These are phyloP conservation scores for Teratosphaeria destructans DNA, from an alignment of 2,329 filamentous ascomycete genomes.

Conservation along the genomic window DNA sequence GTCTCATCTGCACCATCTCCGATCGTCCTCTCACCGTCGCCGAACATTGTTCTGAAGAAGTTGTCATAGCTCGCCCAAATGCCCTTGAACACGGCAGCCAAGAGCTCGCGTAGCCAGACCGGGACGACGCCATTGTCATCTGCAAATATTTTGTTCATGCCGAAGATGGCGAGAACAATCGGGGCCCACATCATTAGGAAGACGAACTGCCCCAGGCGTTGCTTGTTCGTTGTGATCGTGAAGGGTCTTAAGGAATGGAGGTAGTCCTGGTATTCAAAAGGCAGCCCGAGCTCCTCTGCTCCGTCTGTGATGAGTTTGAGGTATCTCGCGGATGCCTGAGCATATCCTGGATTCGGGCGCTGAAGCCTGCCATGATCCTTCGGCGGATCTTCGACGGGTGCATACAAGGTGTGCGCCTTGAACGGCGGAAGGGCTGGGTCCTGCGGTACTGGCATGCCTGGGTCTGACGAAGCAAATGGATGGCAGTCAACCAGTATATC, in stretches of 20 bases:
- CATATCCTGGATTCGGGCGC: conserved; percentile 59
- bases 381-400: conserved; percentile 38
- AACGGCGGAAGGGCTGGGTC: conserved; percentile 56
- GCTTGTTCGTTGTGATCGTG: conserved; percentile 53
- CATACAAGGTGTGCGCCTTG: conserved; percentile 75
- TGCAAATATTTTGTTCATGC: conserved; percentile 40
- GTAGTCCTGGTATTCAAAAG: conserved; percentile 65
- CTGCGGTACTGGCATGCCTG: conserved; percentile 50
- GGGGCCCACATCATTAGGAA: conserved; percentile 54
- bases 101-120: conserved; percentile 49
- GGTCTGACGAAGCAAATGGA: conserved; percentile 47
- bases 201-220: conserved; percentile 54
- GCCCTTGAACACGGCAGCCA: conserved; percentile 43
- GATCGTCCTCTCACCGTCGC: conserved; percentile 68
- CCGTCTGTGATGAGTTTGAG: conserved; percentile 69
- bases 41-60: conserved; percentile 58
- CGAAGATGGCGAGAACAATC: conserved; percentile 44
- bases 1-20: conserved; percentile 15
- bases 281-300: conserved; percentile 69
- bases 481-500: conserved; percentile 75
- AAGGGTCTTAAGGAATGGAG: conserved; percentile 61
- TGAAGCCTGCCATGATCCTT: conserved; percentile 34
- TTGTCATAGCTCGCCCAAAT: conserved; percentile 58
- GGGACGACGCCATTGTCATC: conserved; percentile 60
- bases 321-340: conserved; percentile 77